Conservation (phyloP, 2,329 filamentous ascomycete genomes). For the Calonectria leucothoes region DNA sequence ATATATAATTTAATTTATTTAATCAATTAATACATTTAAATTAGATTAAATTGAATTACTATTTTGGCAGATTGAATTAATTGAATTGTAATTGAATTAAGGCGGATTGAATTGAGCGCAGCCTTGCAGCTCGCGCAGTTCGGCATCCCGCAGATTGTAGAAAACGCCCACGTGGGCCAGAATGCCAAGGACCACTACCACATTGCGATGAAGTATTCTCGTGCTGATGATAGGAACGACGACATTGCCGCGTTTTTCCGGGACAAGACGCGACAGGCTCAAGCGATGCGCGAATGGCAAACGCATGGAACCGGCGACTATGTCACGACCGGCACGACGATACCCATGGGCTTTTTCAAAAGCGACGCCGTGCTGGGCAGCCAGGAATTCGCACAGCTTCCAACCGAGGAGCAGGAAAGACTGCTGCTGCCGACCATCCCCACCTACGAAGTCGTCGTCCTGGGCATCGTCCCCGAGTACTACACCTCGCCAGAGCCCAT, state of each 20-base stretch:
- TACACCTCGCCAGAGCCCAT: conserved; percentile 54
- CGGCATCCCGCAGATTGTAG: conserved; percentile 44
- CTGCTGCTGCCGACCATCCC: conserved; percentile 64
- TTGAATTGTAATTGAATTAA: too few relatives aligned
- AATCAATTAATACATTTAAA: too few relatives aligned
- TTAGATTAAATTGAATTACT: too few relatives aligned
- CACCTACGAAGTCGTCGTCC: conserved; percentile 61
- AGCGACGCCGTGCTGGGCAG: conserved; percentile 52
- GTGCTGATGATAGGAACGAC: conserved; percentile 53
- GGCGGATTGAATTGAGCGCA: too few relatives aligned
- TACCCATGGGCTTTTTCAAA: conserved; percentile 58
- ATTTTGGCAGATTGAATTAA: too few relatives aligned
- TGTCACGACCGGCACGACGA: conserved; percentile 52
- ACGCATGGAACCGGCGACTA: conserved; percentile 54
- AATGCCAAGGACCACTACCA: conserved; percentile 56
- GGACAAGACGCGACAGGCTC: conserved; percentile 53
- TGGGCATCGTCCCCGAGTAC: conserved; percentile 59
- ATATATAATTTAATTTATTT: too few relatives aligned
- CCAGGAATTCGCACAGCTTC: conserved; percentile 63
- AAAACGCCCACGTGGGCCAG: conserved; percentile 52
- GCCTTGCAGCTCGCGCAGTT: neutral
- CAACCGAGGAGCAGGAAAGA: conserved; percentile 54
- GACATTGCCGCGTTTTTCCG: conserved; percentile 59
- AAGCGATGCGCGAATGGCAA: conserved; percentile 61
- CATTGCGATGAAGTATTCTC: conserved; percentile 50